Percentiles rank a stretch among this genome's conserved stretches.
Conservation (phyloP, 2,329 filamentous ascomycete genomes). For the Calonectria pteridis region DNA sequence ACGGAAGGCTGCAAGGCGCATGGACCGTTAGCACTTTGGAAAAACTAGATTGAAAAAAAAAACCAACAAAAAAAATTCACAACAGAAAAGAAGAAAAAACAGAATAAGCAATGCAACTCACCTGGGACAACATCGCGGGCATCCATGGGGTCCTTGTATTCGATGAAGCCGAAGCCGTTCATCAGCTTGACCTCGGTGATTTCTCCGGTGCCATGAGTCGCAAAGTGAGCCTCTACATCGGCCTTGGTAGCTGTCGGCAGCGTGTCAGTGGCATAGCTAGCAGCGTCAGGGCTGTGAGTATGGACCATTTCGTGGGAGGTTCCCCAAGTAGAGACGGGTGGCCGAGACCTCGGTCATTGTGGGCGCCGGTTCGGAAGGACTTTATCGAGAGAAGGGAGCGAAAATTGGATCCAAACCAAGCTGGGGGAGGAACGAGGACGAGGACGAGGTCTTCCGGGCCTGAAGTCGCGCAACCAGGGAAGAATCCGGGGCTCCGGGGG, state of each 20-base stretch:
- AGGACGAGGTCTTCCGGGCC: slow-evolving; percentile 22
- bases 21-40: slow-evolving; percentile 35
- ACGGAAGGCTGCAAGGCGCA: slow-evolving; percentile 67
- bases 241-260: slow-evolving; percentile 86
- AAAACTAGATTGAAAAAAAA: background rate
- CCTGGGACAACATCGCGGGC: slow-evolving; percentile 98
- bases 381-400: slow-evolving; percentile 27
- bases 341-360: slow-evolving; percentile 89
- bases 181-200: slow-evolving; percentile 99
- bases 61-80: background rate
- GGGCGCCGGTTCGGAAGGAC: slow-evolving; percentile 46
- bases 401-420: slow-evolving; percentile 33
- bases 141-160: slow-evolving; percentile 99
- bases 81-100: background rate
- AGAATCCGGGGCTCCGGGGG: slow-evolving; percentile 39
- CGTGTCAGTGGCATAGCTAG: slow-evolving; percentile 58
- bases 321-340: slow-evolving; percentile 96
- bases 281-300: slow-evolving; percentile 46
- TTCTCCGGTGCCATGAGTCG: slow-evolving; percentile 94
- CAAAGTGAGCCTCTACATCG: slow-evolving; percentile 96
- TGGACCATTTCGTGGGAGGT: slow-evolving; percentile 94
- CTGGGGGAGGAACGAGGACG: slow-evolving; percentile 12
- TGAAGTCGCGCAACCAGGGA: slow-evolving; percentile 19
- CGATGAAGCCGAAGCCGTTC: slow-evolving; percentile 99
- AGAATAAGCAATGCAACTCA: slow-evolving; percentile 61